A percentile compares a stretch with the other conserved stretches of the same genome.
Conservation (phyloP, 331 rosid species). For the Malus hybrid region DNA sequence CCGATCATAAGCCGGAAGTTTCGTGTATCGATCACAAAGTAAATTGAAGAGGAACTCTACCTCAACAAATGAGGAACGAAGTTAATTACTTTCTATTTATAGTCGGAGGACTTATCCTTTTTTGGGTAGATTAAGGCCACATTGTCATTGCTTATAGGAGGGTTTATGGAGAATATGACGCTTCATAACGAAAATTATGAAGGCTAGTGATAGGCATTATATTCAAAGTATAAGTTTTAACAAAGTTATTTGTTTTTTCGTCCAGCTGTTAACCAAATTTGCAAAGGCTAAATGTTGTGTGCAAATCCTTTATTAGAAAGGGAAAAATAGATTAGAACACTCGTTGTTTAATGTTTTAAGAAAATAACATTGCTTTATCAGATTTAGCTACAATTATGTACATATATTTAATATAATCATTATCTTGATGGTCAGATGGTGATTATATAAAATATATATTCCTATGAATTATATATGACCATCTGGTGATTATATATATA, state of each 20-base stretch:
- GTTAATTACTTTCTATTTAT: background rate
- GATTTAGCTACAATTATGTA: too few relatives aligned
- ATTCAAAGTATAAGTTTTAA: conserved; percentile 5
- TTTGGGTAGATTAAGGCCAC: conserved; percentile 1
- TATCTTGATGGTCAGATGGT: too few relatives aligned
- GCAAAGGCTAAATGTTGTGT: background rate
- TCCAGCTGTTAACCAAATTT: background rate
- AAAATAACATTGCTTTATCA: background rate
- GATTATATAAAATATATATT: too few relatives aligned
- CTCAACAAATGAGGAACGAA: too few relatives aligned
- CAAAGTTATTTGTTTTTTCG: background rate
- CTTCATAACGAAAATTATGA: background rate
- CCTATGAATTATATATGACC: too few relatives aligned
- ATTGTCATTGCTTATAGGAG: background rate
- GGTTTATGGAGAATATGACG: background rate
- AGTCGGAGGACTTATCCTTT: conserved; percentile 17
- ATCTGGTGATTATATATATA: too few relatives aligned
- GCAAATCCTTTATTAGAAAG: background rate
- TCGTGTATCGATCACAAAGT: too few relatives aligned
- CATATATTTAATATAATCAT: too few relatives aligned
- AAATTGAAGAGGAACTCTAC: too few relatives aligned
- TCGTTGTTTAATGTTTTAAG: too few relatives aligned
- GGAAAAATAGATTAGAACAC: background rate
- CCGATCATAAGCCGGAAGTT: too few relatives aligned
- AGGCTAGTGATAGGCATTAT: conserved; percentile 8